These are phyloP conservation scores for Trichoderma oligosporum DNA, from an alignment of 2,329 filamentous ascomycete species.

Conservation along the genomic window DNA sequence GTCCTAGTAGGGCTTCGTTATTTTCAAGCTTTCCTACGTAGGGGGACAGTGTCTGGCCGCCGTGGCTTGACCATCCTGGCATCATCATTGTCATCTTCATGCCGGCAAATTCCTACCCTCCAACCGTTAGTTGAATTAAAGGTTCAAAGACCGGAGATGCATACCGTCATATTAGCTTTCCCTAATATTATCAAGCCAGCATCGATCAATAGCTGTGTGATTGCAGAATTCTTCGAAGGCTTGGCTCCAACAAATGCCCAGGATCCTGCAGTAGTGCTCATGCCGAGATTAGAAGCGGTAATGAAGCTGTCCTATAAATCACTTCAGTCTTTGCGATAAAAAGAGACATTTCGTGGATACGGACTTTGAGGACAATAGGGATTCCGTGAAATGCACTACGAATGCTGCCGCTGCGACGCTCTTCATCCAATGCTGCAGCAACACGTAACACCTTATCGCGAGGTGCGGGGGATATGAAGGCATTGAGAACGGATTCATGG, in stretches of 20 bases:
- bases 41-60: constrained; percentile 29
- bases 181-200: constrained; percentile 26
- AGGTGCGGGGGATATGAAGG: constrained; percentile 21
- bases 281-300: constrained; percentile 22
- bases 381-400: constrained; percentile 26
- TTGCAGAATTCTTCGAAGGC: constrained; percentile 17
- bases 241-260: constrained; percentile 20
- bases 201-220: constrained; percentile 19
- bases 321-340: not conserved
- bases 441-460: constrained; percentile 13
- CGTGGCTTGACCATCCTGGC: constrained; percentile 19
- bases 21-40: constrained; percentile 25
- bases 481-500: constrained; percentile 20
- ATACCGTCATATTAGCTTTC: constrained; percentile 24
- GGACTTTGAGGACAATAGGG: constrained; percentile 27
- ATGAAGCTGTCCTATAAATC: constrained; percentile 21
- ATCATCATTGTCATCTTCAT: constrained; percentile 24
- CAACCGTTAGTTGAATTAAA: not conserved
- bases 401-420: constrained; percentile 22
- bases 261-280: constrained; percentile 24
- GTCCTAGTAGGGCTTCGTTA: constrained; percentile 15
- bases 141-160: not conserved
- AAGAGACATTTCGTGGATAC: not conserved
- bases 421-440: constrained; percentile 23
- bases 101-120: constrained; percentile 21